Evolutionary conservation across 768 basidiomycete species (phyloP).

Genomic region (Erythrobasidium yunnanense): DNA sequence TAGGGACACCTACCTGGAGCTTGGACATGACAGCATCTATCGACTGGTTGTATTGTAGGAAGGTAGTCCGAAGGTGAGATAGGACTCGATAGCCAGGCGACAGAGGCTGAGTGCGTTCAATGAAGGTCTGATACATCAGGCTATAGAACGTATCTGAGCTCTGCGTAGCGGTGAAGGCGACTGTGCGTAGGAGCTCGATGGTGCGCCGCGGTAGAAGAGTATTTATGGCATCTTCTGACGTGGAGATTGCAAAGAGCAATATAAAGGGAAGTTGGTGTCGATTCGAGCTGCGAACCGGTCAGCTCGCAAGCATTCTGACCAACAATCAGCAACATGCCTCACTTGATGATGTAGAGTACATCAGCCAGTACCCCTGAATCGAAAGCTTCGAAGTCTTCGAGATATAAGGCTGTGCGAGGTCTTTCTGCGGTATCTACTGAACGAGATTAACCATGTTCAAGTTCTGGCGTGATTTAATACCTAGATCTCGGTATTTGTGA

Average conservation of each 20-base stretch:
- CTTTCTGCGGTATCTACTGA: background rate
- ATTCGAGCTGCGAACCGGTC: background rate
- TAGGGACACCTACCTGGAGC: constrained; percentile 27
- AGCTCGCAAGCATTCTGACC: background rate
- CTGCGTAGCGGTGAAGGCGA: constrained; percentile 9
- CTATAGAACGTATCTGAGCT: constrained; percentile 17
- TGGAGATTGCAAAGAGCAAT: constrained; percentile 15
- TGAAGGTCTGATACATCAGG: constrained; percentile 26
- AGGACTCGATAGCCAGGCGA: constrained; percentile 21
- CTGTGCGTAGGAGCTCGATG: constrained; percentile 1
- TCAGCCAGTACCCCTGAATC: constrained; percentile 16
- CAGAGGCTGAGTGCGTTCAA: constrained; percentile 28
- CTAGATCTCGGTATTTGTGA: background rate
- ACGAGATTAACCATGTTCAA: background rate
- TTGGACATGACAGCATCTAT: constrained; percentile 32
- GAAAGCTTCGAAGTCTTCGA: constrained; percentile 29
- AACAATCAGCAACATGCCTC: background rate
- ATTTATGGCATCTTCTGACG: constrained; percentile 16
- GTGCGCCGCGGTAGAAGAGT: constrained; percentile 7
- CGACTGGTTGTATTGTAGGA: constrained; percentile 33
- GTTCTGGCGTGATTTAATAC: background rate
- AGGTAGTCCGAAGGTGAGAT: constrained; percentile 26
- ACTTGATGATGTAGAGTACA: constrained; percentile 13
- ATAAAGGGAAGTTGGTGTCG: constrained; percentile 4
- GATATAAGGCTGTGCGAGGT: background rate